These are phyloP conservation scores for Triticum monococcum DNA, from an alignment of 176 grass and related monocot genomes.

Conservation along the genomic window DNA sequence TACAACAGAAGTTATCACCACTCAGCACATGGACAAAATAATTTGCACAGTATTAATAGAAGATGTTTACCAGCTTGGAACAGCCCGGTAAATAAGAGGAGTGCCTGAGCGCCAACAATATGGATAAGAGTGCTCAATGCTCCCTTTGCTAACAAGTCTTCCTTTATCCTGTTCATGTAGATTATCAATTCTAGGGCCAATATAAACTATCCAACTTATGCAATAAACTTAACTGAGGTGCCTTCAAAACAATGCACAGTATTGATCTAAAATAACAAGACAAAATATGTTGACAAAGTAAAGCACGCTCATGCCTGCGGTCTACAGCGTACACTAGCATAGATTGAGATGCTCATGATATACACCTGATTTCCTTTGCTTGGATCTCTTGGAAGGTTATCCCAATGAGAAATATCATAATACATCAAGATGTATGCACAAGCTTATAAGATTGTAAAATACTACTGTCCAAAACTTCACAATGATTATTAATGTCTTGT, in stretches of 20 bases:
- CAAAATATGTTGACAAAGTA: not conserved
- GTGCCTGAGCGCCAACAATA: constrained; percentile 98
- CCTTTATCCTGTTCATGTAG: constrained; percentile 78
- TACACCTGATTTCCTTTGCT: not conserved
- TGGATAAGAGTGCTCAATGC: constrained; percentile 92
- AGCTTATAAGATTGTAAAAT: constrained; percentile 7
- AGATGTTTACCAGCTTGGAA: constrained; percentile 92
- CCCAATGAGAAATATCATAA: not conserved
- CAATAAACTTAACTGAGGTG: not conserved
- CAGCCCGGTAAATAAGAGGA: constrained; percentile 95
- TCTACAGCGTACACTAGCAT: not conserved
- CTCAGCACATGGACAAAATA: not conserved
- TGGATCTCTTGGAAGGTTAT: not conserved
- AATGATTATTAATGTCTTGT: not conserved
- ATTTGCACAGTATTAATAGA: constrained; percentile 32
- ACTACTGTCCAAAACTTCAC: not conserved
- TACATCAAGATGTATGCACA: not conserved
- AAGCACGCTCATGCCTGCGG: not conserved
- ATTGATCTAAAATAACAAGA: constrained; percentile 6
- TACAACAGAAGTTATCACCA: not conserved
- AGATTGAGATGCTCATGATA: not conserved
- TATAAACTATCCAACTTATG: not conserved
- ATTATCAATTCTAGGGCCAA: constrained; percentile 6
- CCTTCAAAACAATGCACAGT: not conserved
- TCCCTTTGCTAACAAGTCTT: constrained; percentile 85